Base-by-base conservation (phyloP, 164 flowering plant species). In the Chimonanthus praecox region DNA sequence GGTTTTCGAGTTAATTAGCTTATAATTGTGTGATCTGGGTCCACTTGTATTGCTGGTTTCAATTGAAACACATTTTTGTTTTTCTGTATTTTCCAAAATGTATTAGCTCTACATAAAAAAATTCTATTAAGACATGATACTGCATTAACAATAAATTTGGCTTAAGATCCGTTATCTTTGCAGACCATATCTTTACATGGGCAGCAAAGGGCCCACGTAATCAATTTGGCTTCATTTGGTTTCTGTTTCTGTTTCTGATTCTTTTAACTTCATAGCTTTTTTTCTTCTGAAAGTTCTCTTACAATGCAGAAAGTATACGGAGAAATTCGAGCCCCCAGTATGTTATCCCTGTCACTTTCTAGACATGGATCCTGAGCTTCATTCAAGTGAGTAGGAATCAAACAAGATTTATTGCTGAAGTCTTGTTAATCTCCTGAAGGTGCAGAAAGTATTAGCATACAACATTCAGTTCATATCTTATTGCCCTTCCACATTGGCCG, bases 341-440 rank as follows among this genome's bases (percentile, higher is more conserved):
- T 81, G 70, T 46, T 85, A 77, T 70, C 63, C 73, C 66, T 62
- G 78, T 8, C 85, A 86, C 49, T 83, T 74, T 61, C 71, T 80
- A 3, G 89, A 86, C n/a, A 75, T 82, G 60, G 91, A 89, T 51
- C 58, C 81, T 5, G 90, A 86, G 65, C 49, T 85, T 74, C 86
- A 87, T 51, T 72, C 88, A 47, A 69, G 96, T 89, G 74, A 87
- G 92, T 68, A 16, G 9, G 50, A 21, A 68, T 77, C 43, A 18
- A 33, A 7, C 72, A 51, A 11, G n/a, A 58, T 33, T 33, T 33
- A 33, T 20, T 13, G 3, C 9, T 33, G n/a, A 13, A 43, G 8
- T 68, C 20, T n/a, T 68, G 21, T 8, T 6, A 16, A 45, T 68
- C 10, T 47, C 48, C 18, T 2, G 5, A 18, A 21, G 9, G 47